Base-by-base conservation (phyloP, 129 eudicot genomes). In the Pseudognaphalium luteoalbum region DNA sequence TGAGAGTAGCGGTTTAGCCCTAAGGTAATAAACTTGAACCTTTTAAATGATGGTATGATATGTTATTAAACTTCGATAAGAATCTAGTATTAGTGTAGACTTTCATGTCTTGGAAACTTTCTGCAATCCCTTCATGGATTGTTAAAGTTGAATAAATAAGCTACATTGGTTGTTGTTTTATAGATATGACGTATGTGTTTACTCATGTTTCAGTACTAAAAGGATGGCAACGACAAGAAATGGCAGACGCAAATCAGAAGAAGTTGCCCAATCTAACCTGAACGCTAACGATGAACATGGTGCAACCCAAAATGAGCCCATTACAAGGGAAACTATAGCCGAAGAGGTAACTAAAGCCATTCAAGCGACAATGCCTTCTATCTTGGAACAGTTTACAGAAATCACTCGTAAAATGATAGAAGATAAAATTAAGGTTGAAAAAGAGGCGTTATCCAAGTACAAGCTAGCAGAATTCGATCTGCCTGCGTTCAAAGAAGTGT, bases 311-410 rank as follows among this genome's bases (percentile, higher is more conserved):
- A 21, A 58, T 5, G 16, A 60, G 33, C 66, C 66, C 35, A 11
- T 60, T 12, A 60, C 15, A 4, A 66, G 50, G 71, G 29, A 17
- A 34, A 66, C 21, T n/a, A 33, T 66, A 20, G 50, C 51, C 71
- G 71, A 35, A 66, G 71, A 66, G 50, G 71, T 66, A 17, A 66
- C 17, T 17, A 34, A 6, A 66, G 71, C 50, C 28, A 34, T 66
- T 11, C 50, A 66, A 35, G 52, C 50, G 4, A 25, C 51, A n/a
- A 66, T 66, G 71, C 71, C 30, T 3, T 5, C 28, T 66, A 66
- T 66, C 17, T 33, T 66, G 3, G 71, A 66, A 35, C 51, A 66
- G 9, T 16, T 66, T 35, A 66, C n/a, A 0, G 50, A 34, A 66
- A 66, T 7, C 7, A n/a, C 51, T 33, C 51, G 29, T 34, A 17